phyloP scores from a whole-genome alignment of 2,329 filamentous ascomycete species.

The Pyricularia sp. region DNA sequence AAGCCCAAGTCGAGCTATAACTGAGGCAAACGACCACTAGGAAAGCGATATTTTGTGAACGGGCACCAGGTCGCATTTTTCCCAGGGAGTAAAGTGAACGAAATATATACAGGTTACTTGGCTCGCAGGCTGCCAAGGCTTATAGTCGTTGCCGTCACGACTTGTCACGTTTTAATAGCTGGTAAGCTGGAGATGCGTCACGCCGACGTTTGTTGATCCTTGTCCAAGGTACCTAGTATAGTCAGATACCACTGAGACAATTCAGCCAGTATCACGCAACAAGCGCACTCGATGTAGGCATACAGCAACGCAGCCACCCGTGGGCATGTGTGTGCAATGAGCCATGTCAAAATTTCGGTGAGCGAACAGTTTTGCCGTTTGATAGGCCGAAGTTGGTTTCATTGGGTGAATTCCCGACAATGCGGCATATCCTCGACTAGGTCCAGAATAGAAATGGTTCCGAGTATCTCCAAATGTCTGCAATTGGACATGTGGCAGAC shows the following conservation, averaged over 20 bases:
- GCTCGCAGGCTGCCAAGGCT: not conserved
- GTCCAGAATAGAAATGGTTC: not conserved
- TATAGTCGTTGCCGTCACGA: not conserved
- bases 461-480: not conserved
- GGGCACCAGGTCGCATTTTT: not conserved
- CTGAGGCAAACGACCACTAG: not conserved
- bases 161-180: not conserved
- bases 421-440: not conserved
- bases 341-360: not conserved
- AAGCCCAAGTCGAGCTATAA: not conserved
- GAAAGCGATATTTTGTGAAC: not conserved
- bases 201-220: not conserved
- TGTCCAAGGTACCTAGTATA: not conserved
- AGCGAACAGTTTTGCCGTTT: not conserved
- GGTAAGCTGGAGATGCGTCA: not conserved
- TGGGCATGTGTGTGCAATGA: not conserved
- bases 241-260: not conserved
- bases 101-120: not conserved
- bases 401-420: not conserved
- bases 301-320: not conserved
- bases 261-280: not conserved
- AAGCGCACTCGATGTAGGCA: not conserved
- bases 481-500: not conserved
- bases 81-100: not conserved
- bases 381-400: not conserved